Evolutionary conservation across 2,329 filamentous ascomycete species (phyloP).

Genomic region (Venturia aucupariae): DNA sequence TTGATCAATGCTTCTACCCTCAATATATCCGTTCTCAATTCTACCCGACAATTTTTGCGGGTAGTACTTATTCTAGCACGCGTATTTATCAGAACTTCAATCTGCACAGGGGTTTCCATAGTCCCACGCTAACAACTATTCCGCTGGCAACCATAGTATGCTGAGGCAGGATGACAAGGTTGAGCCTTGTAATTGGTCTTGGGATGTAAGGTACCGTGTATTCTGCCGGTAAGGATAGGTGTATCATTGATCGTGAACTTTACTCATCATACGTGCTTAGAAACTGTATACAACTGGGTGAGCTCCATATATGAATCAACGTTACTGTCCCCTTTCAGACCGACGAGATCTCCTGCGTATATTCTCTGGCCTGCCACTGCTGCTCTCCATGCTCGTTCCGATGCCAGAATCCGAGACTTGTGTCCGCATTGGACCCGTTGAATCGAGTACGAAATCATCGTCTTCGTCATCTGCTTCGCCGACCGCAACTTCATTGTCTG

Average conservation of each 20-base stretch:
- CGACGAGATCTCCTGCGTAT: constrained; percentile 3
- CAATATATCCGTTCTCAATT: too few relatives aligned
- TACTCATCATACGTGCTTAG: background rate
- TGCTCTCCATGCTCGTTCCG: constrained; percentile 40
- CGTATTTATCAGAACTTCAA: too few relatives aligned
- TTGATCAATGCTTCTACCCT: too few relatives aligned
- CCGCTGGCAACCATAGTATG: too few relatives aligned
- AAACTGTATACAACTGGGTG: background rate
- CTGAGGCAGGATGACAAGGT: background rate
- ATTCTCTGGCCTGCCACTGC: constrained; percentile 10
- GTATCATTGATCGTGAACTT: background rate
- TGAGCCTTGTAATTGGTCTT: background rate
- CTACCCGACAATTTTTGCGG: too few relatives aligned
- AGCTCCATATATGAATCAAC: background rate
- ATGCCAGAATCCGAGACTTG: constrained; percentile 33
- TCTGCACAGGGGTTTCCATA: too few relatives aligned
- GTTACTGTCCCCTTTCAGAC: background rate
- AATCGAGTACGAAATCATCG: constrained; percentile 34
- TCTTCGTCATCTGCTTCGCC: constrained; percentile 31
- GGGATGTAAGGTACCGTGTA: background rate
- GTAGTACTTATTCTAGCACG: too few relatives aligned
- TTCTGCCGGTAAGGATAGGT: background rate
- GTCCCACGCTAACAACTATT: too few relatives aligned
- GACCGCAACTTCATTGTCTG: constrained; percentile 16
- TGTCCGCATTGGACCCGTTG: constrained; percentile 19